Base-by-base conservation (phyloP, 306 rosid species). In the Medicago truncatula region DNA sequence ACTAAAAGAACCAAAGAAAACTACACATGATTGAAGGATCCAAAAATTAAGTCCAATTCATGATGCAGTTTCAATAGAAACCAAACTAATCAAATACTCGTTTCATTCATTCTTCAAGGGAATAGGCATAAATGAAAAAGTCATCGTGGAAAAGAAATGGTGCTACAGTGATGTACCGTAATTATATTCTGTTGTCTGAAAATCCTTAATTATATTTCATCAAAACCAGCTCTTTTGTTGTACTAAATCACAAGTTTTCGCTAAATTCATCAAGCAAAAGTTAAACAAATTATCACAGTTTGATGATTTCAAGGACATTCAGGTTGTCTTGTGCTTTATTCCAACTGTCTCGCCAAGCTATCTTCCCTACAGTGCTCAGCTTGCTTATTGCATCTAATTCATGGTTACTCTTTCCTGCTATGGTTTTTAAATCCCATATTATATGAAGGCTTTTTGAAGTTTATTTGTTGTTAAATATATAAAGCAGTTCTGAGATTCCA, bases 1-100 rank as follows among this genome's bases (percentile, higher is more conserved):
- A 59, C 12, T 56, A 23, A 74, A 54, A 52, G 34, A 58, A 36
- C 14, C 28, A 50, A 50, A 39, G 67, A 39, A 80, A 73, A 59
- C 21, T 2, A 63, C 50, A 64, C 39, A 13, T 15, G 69, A 78
- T 59, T 7, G 40, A 74, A 40, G 67, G 57, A 68, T 61, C 71
- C 7, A 65, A 46, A 31, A 52, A 61, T 63, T 43, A 53, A 52
- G 56, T 59, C 56, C 53, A 28, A 16, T 36, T 43, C 72, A 25
- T 8, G 65, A n/a, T 56, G 47, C 44, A 61, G 13, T 2, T 28
- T 28, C 67, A 8, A 34, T 61, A 7, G 21, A 34, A 31, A 61
- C 13, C 62, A 57, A 10, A 20, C 36, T 10, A 57, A 23, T n/a
- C 20, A 61, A 61, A 61, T 61, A 34, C 44, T 28, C 0, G 0